Evolutionary conservation across 352 stramenopile genomes (phyloP), one percentile per base, ranked within the genome.

Genomic region (Phytophthora macrochlamydospora): DNA sequence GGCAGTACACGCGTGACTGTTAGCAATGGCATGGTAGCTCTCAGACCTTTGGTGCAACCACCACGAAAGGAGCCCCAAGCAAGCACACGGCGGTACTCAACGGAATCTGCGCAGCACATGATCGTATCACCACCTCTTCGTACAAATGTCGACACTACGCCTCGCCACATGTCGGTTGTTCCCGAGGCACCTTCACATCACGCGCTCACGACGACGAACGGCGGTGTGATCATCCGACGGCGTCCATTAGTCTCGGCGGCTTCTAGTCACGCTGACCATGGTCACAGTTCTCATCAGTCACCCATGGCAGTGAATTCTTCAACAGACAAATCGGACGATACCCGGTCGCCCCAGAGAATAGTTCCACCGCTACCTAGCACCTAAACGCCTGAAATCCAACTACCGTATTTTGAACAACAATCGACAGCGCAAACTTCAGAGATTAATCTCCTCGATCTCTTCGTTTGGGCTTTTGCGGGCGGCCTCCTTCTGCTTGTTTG

Each of bases 381-480:
- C 11, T 74, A 74, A 37, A 49, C 14, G 2, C 9, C n/a, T 54
- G 24, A 54, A 62, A 48, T 7, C 14, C 24, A 49, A 49, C 4
- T 2, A 49, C 4, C 18, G 38, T 7, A 43, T 13, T 45, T 45
- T 45, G 18, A 24, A 24, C 35, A 40, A 40, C 43, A 49, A 29
- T 24, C 43, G 18, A 24, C 18, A 24, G 18, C 18, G 18, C 18
- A 24, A 24, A 24, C 18, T 24, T 24, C 18, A 85, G 45, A 85
- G 49, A 14, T 65, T 73, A 56, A 87, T 83, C 65, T 87, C 78
- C 44, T 85, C 74, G 40, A 85, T 76, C 18, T 85, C 74, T 58
- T 78, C 62, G 40, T 28, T 45, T 32, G 42, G 50, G 7, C 55
- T 56, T 52, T 72, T 79, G 43, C 55, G 35, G 32, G 51, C 37